Percentiles rank a stretch among this genome's conserved stretches.
phyloP scores from a whole-genome alignment of 768 basidiomycete species.

The Lentinus tigrinus region DNA sequence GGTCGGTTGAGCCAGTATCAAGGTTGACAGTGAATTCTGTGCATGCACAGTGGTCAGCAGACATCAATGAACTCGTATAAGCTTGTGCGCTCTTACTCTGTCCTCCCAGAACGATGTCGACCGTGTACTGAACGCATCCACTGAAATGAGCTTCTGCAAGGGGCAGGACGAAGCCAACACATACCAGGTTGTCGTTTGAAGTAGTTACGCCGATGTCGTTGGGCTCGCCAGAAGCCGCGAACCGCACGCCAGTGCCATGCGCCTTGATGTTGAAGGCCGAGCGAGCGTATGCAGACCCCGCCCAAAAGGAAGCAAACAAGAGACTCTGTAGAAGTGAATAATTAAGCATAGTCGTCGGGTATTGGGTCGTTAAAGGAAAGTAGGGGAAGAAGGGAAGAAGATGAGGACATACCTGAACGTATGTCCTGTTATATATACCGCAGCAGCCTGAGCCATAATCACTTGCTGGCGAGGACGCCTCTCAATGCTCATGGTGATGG shows the following conservation, averaged over 20 bases:
- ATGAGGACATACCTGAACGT: too few relatives aligned
- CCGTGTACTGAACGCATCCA: background rate
- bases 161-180: background rate
- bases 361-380: too few relatives aligned
- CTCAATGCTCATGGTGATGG: too few relatives aligned
- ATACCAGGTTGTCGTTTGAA: background rate
- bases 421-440: too few relatives aligned
- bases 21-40: constrained; percentile 31
- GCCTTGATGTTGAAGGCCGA: background rate
- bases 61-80: too few relatives aligned
- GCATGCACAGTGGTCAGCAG: background rate
- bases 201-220: background rate
- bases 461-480: too few relatives aligned
- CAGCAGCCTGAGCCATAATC: too few relatives aligned
- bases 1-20: constrained; percentile 37
- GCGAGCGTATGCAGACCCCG: too few relatives aligned
- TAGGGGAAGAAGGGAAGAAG: too few relatives aligned
- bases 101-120: constrained; percentile 6
- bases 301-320: too few relatives aligned
- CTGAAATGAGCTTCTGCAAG: background rate
- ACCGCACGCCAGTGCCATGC: background rate
- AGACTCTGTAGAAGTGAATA: too few relatives aligned
- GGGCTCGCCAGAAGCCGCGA: background rate
- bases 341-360: too few relatives aligned
- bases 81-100: background rate